Base-by-base conservation (phyloP, 2,329 filamentous ascomycete genomes). In the Penicillium sp. region DNA sequence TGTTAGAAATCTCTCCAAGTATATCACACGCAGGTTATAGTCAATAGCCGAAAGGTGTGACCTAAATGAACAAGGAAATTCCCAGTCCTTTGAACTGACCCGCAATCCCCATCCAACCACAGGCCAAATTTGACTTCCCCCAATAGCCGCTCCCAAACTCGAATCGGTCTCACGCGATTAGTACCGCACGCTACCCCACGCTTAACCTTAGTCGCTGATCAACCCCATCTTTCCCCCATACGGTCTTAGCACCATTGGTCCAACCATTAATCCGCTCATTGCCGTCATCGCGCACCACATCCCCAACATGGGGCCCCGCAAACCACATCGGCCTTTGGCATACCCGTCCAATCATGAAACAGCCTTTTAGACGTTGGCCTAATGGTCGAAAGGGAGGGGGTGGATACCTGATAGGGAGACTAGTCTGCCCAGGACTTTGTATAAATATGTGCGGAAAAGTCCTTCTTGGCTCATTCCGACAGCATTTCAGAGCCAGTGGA, bases 201-300 rank as follows among this genome's bases (percentile, higher is more conserved):
- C 44, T 21, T 48, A 55, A 57, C 48, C 45, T 39, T 55, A 60
- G 46, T 39, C 19, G 53, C 37, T 25, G 58, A 60, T 61, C 60
- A 49, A 37, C 58, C 45, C 37, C 25, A 11, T 53, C 3, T 26
- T 54, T 55, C 39, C 45, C 55, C 53, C 29, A 46, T 60, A 25
- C 35, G 50, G 54, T 26, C 26, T 26, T 13, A 31, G 37, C 27
- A 11, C 45, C 35, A 13, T 37, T 19, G 25, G 37, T 33, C 13
- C 43, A 42, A 27, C 16, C 39, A 42, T 39, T n/a, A 54, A 52
- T 45, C 42, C 54, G 50, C 44, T 16, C 50, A 54, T 58, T 61
- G 53, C 58, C 58, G 55, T 62, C 56, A 62, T 57, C n/a, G 23
- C 13, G 14, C 25, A 27, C 35, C 33, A n/a, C 25, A 27, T 10